Evolutionary conservation across 257 asterid genomes (phyloP), one percentile per base, ranked within the genome.

Genomic region (Thymus mandschuricus): DNA sequence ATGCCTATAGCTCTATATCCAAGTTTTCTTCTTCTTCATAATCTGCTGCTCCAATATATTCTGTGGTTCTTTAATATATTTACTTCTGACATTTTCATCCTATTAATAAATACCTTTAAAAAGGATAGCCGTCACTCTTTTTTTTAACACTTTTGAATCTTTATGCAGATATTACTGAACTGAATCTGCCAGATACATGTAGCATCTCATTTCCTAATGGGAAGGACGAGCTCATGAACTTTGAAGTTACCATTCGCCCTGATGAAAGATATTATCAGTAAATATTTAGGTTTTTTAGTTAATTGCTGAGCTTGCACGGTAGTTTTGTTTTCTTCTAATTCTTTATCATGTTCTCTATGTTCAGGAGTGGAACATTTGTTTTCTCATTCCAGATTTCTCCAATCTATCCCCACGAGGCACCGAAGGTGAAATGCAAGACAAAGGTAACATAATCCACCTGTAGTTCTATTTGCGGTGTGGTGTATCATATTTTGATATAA

Each of bases 341-440:
- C 3, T 63, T 8, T 41, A 28, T 55, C 46, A 31, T 66, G 56
- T 69, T 41, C 34, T 48, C 48, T 69, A 44, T 78, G 33, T 71
- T 30, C 81, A 91, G 99, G 84, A 84, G 88, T 64, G 99, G 97
- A 35, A 89, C 88, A 51, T 91, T 95, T 85, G 79, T 80, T 66
- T 95, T 95, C 82, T 86, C 99, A 46, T 95, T 95, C 86, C 91
- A 86, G 70, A 91, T 95, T 73, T 82, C 99, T 82, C 88, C 97
- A 28, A 83, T 92, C 72, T 95, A 95, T 76, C 99, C 99, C 59
- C 99, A 95, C n/a, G 98, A 91, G 69, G 97, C 99, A 60, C 99
- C 99, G 12, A 95, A 95, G 82, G 97, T 95, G 66, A 95, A 95
- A 86, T 94, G 97, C 96, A 91, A 86, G 97, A 94, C 99, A 9